These are phyloP conservation scores for Alternaria burnsii DNA, from an alignment of 2,329 filamentous ascomycete species.

Conservation along the genomic window DNA sequence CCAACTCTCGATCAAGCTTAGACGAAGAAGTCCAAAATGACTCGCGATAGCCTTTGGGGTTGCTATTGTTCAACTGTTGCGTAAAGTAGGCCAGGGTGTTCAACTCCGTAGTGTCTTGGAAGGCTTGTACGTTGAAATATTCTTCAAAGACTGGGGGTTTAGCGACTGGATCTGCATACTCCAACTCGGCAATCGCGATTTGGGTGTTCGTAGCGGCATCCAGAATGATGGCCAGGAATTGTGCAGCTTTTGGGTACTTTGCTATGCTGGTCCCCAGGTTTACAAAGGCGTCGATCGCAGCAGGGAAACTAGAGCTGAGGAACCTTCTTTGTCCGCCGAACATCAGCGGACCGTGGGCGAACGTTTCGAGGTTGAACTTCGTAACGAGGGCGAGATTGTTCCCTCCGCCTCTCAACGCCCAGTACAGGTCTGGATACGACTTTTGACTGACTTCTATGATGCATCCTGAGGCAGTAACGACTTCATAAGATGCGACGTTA, in stretches of 20 bases:
- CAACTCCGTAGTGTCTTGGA: slow-evolving; percentile 26
- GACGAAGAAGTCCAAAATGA: slow-evolving; percentile 33
- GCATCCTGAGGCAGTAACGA: slow-evolving; percentile 37
- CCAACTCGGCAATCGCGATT: slow-evolving; percentile 8
- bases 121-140: slow-evolving; percentile 9
- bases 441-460: slow-evolving; percentile 31
- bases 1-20: slow-evolving; percentile 24
- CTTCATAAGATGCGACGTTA: slow-evolving; percentile 44
- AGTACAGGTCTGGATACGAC: slow-evolving; percentile 51
- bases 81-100: slow-evolving; percentile 28
- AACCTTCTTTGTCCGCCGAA: slow-evolving; percentile 12
- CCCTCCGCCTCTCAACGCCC: slow-evolving; percentile 44
- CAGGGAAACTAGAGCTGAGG: slow-evolving; percentile 18
- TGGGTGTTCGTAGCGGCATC: not conserved
- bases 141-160: slow-evolving; percentile 13
- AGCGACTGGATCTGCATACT: slow-evolving; percentile 11
- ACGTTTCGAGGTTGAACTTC: slow-evolving; percentile 25
- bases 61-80: slow-evolving; percentile 15
- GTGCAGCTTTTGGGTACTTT: slow-evolving; percentile 11
- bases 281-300: slow-evolving; percentile 26
- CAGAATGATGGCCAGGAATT: slow-evolving; percentile 6
- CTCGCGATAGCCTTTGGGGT: slow-evolving; percentile 21
- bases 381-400: slow-evolving; percentile 46
- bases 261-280: slow-evolving; percentile 10
- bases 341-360: slow-evolving; percentile 24